These are phyloP conservation scores for Zymoseptoria crescenta DNA, from an alignment of 2,329 filamentous ascomycete genomes.

Conservation along the genomic window DNA sequence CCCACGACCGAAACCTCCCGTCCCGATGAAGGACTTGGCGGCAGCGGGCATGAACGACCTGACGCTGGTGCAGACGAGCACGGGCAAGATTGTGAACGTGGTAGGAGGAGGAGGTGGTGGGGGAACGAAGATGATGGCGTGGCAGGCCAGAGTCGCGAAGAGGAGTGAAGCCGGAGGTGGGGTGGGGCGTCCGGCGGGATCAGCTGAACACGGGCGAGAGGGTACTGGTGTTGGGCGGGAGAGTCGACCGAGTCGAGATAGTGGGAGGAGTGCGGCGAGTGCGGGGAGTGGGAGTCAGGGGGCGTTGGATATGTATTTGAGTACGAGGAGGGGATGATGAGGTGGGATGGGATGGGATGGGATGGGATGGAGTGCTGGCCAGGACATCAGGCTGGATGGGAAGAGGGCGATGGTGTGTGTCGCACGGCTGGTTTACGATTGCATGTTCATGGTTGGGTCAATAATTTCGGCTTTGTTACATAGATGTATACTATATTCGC, in stretches of 20 bases:
- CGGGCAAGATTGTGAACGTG: not conserved
- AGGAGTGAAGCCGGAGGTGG: slow-evolving; percentile 22
- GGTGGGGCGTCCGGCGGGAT: slow-evolving; percentile 17
- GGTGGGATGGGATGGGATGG: not conserved
- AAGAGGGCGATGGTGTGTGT: not conserved
- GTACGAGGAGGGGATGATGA: slow-evolving; percentile 5
- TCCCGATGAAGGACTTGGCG: not conserved
- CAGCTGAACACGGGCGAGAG: no score
- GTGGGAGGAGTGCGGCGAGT: slow-evolving; percentile 19
- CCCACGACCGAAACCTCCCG: not conserved
- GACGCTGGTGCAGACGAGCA: not conserved
- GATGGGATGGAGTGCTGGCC: no score
- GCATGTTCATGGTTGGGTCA: not conserved
- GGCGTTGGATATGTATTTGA: slow-evolving; percentile 33
- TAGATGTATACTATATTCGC: not conserved
- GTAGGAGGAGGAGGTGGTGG: not conserved
- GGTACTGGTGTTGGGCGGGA: slow-evolving; percentile 5
- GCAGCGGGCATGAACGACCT: not conserved
- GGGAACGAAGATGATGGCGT: slow-evolving; percentile 19
- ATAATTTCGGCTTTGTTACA: not conserved
- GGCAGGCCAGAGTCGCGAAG: slow-evolving; percentile 24
- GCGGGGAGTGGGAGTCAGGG: slow-evolving; percentile 16
- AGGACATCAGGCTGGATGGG: no score
- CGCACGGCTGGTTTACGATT: not conserved
- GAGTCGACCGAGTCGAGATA: slow-evolving; percentile 3